These are phyloP conservation scores for Penicillium herquei DNA, from an alignment of 495 filamentous ascomycete species.

Conservation along the genomic window DNA sequence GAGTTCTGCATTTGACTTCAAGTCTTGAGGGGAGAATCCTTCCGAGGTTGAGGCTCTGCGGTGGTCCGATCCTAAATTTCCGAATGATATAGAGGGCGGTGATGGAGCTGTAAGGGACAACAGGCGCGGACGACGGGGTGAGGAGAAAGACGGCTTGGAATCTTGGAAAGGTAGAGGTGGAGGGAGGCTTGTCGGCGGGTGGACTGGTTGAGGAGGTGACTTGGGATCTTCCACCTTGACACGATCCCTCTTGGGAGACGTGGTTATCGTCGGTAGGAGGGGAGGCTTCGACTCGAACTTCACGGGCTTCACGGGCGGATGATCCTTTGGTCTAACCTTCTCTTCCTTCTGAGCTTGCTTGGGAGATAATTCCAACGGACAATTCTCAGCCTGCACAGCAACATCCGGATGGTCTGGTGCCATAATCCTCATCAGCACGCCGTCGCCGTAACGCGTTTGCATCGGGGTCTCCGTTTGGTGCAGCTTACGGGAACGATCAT, in stretches of 20 bases:
- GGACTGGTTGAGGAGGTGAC: not conserved
- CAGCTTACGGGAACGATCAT: slow-evolving; percentile 35
- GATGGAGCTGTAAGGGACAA: slow-evolving; percentile 10
- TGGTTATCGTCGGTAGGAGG: not conserved
- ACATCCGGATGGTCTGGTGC: slow-evolving; percentile 46
- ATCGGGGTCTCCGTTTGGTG: slow-evolving; percentile 33
- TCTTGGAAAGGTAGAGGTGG: slow-evolving; percentile 5
- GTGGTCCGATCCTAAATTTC: not conserved
- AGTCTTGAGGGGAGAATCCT: not conserved
- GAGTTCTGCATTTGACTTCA: slow-evolving; percentile 4
- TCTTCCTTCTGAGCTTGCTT: slow-evolving; percentile 6
- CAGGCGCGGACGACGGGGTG: slow-evolving; percentile 9
- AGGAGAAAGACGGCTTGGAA: slow-evolving; percentile 3
- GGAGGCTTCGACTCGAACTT: not conserved
- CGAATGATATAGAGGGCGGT: not conserved
- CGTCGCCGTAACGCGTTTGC: slow-evolving; percentile 38
- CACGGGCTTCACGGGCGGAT: not conserved
- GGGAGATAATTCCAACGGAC: slow-evolving; percentile 16
- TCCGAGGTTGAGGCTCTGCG: slow-evolving; percentile 1
- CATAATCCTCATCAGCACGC: slow-evolving; percentile 48
- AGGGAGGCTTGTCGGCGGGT: not conserved
- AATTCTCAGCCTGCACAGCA: slow-evolving; percentile 27
- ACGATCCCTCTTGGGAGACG: not conserved
- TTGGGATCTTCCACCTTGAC: not conserved
- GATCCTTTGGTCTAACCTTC: not conserved